Evolutionary conservation across 1,284 basidiomycete species (phyloP).

Genomic region (Cryptococcus sp.): DNA sequence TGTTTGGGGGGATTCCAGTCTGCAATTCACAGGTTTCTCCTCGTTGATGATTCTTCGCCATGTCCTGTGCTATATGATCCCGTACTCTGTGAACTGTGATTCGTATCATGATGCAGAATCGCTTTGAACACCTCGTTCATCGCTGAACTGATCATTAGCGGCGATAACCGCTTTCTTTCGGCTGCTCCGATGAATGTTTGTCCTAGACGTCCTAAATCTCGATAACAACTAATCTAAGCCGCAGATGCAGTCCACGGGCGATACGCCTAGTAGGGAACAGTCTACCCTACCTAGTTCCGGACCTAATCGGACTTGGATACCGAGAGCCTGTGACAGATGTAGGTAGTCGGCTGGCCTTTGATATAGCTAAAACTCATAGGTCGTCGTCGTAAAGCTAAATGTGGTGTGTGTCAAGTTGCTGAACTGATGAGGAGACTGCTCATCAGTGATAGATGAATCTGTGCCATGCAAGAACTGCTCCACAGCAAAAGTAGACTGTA

Average conservation of each 20-base stretch:
- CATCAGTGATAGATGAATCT: constrained; percentile 18
- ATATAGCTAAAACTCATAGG: constrained; percentile 7
- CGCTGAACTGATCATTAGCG: too few species aligned
- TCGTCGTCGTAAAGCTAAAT: constrained; percentile 30
- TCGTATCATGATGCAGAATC: too few species aligned
- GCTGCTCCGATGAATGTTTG: too few species aligned
- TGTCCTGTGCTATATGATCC: too few species aligned
- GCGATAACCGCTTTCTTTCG: too few species aligned
- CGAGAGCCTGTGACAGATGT: constrained; percentile 28
- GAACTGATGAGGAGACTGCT: not conserved
- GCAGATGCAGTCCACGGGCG: not conserved
- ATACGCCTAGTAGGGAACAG: not conserved
- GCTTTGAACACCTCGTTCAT: too few species aligned
- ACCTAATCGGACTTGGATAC: constrained; percentile 16
- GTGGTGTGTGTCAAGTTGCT: constrained; percentile 15
- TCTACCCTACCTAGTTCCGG: not conserved
- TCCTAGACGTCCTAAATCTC: too few species aligned
- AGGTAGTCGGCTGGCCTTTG: constrained; percentile 1
- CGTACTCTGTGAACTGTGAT: too few species aligned
- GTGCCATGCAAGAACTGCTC: constrained; percentile 29
- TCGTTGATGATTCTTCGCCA: too few species aligned
- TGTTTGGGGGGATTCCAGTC: too few species aligned
- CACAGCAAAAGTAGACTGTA: constrained; percentile 24
- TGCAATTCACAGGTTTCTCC: too few species aligned
- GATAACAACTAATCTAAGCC: not conserved